Evolutionary conservation across 163 green algal species (phyloP), one percentile per base, ranked within the genome.

Genomic region (Chlamydomonas reinhardtii): DNA sequence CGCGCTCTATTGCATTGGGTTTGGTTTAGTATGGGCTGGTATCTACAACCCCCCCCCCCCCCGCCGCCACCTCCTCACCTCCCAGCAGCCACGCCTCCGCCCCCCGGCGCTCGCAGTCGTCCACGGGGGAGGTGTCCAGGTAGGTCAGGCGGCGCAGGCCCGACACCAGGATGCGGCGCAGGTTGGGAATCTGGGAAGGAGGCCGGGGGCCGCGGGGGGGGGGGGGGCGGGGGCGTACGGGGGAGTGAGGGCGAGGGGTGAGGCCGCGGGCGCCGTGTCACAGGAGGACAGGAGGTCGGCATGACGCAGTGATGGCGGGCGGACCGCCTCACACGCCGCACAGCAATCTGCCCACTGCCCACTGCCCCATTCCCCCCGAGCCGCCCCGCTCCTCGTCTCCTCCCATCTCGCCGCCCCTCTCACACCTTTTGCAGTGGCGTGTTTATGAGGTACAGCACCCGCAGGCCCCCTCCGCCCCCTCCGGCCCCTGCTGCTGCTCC

Each of bases 91-190:
- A 84, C 34, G 76, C 76, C 65, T 84, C 76, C 54, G 54, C 72
- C 12, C 76, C 76, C 0, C 76, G 39, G 27, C 64, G 39, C 64
- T 88, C 81, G 19, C 39, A 62, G 34, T 92, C 83, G 64, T 86
- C 88, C 54, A 92, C 78, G 0, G 88, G 88, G 4, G 29, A 20
- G 25, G 81, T 74, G 68, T 92, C 88, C 59, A 92, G 68, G 83
- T 90, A 92, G 34, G 73, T 78, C 56, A 92, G 78, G 48, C 59
- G 34, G 16, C 73, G 77, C 68, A 92, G 77, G 25, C 32, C n/a
- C 0, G 70, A 88, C 39, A 92, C 69, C 34, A 92, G 68, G 27
- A 81, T 61, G 14, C 88, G 83, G 11, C 88, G 83, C n/a, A 81
- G 71, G 59, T 85, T 86, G 74, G 87, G 81, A 35, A 72, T 43